Conservation (phyloP, 2,329 filamentous ascomycete genomes). For the Colletotrichum sublineola region DNA sequence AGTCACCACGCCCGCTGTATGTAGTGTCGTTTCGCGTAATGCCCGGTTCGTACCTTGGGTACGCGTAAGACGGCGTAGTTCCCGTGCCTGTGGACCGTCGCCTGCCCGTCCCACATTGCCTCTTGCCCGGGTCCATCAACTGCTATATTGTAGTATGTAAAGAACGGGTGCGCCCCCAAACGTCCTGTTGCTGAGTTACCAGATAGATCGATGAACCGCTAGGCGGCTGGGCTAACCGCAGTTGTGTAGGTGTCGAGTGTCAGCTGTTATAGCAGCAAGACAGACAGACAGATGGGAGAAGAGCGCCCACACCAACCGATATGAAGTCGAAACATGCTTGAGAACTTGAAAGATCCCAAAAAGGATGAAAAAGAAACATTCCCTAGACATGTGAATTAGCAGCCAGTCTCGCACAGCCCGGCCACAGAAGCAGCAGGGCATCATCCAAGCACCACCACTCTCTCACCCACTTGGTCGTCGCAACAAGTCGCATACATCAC, state of each 20-base stretch:
- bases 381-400: not conserved
- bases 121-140: constrained; percentile 10
- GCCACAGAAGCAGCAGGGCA: not conserved
- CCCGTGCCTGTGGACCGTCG: constrained; percentile 25
- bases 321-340: constrained; percentile 17
- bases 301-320: constrained; percentile 7
- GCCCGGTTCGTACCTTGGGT: constrained; percentile 21
- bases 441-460: not conserved
- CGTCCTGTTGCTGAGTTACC: constrained; percentile 28
- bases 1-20: constrained; percentile 27
- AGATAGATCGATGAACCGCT: constrained; percentile 13
- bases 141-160: not conserved
- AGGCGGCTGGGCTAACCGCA: constrained; percentile 11
- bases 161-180: constrained; percentile 18
- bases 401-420: constrained; percentile 13
- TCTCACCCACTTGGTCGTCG: not conserved
- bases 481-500: constrained; percentile 8
- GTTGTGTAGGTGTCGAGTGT: constrained; percentile 24
- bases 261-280: constrained; percentile 2
- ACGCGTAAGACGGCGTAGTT: constrained; percentile 25
- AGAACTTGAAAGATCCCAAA: constrained; percentile 1
- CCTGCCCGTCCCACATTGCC: constrained; percentile 4
- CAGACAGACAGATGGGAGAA: not conserved
- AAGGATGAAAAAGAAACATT: constrained; percentile 10
- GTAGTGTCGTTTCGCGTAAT: constrained; percentile 30